Conservation (phyloP, 768 basidiomycete genomes). For the Russula virescens region DNA sequence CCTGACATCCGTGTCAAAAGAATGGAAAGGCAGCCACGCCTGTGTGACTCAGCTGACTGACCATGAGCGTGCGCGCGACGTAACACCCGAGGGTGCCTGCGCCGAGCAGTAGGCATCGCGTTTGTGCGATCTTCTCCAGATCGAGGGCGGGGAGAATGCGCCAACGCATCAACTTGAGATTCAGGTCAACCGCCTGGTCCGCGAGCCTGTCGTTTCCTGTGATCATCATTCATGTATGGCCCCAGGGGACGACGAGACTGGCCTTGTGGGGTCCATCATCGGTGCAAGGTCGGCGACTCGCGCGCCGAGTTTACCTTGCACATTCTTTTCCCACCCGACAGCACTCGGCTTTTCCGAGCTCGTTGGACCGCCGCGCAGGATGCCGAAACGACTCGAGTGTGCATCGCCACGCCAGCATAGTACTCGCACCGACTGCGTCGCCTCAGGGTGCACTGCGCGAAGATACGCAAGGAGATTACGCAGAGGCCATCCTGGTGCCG, state of each 20-base stretch:
- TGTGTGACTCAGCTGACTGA: slow-evolving; percentile 28
- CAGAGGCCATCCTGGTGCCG: slow-evolving; percentile 76
- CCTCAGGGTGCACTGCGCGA: slow-evolving; percentile 48
- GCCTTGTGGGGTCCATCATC: slow-evolving; percentile 93
- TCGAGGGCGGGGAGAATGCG: slow-evolving; percentile 86
- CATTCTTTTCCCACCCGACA: slow-evolving; percentile 96
- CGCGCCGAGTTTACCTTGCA: slow-evolving; percentile 79
- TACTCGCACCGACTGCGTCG: slow-evolving; percentile 49
- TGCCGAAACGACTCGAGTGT: slow-evolving; percentile 64
- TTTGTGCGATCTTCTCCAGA: slow-evolving; percentile 77
- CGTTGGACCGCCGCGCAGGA: slow-evolving; percentile 35
- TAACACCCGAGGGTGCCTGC: slow-evolving; percentile 98
- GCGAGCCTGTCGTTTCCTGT: slow-evolving; percentile 54
- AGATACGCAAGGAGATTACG: slow-evolving; percentile 89
- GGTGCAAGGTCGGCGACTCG: slow-evolving; percentile 86
- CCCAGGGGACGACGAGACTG: slow-evolving; percentile 15
- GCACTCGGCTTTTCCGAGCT: slow-evolving; percentile 46
- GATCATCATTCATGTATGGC: neutral
- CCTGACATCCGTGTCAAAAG: slow-evolving; percentile 41
- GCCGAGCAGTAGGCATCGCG: slow-evolving; percentile 81
- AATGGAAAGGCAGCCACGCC: neutral
- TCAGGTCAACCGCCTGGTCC: slow-evolving; percentile 95
- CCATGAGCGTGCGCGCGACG: slow-evolving; percentile 89
- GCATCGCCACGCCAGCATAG: slow-evolving; percentile 65
- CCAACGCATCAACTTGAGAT: slow-evolving; percentile 98